Conservation (phyloP, 2,329 filamentous ascomycete species). For the Nannizziopsis arthrosporioides region DNA sequence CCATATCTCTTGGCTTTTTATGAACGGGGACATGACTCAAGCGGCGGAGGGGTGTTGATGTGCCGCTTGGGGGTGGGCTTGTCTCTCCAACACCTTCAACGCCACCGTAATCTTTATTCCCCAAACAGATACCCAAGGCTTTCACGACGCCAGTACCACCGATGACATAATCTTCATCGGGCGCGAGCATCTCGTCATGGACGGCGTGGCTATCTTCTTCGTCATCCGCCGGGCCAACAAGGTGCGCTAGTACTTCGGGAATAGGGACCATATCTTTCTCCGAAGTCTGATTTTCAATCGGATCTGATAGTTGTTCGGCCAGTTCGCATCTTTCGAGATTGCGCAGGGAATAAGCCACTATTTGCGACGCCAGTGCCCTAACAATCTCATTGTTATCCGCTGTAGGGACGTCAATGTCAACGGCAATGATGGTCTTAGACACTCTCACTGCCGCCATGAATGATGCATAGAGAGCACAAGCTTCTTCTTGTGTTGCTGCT, state of each 20-base stretch:
- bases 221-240: constrained; percentile 61
- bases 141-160: constrained; percentile 92
- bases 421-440: constrained; percentile 69
- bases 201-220: constrained; percentile 32
- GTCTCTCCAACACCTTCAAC: constrained; percentile 24
- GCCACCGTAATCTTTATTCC: constrained; percentile 54
- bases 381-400: constrained; percentile 78
- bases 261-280: constrained; percentile 47
- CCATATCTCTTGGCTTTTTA: constrained; percentile 77
- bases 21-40: constrained; percentile 40
- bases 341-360: constrained; percentile 84
- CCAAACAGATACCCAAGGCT: constrained; percentile 78
- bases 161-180: constrained; percentile 90
- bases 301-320: constrained; percentile 43
- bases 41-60: constrained; percentile 43
- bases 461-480: constrained; percentile 84
- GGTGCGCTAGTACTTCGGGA: constrained; percentile 74
- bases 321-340: constrained; percentile 77
- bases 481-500: constrained; percentile 77
- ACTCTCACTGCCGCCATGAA: constrained; percentile 77
- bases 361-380: constrained; percentile 81
- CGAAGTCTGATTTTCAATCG: constrained; percentile 31
- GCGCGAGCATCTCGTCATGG: constrained; percentile 56
- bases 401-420: constrained; percentile 82
- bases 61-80: constrained; percentile 39